Base-by-base conservation (phyloP, 176 grass and related monocot species). In the Rhipidocladum racemiflorum region DNA sequence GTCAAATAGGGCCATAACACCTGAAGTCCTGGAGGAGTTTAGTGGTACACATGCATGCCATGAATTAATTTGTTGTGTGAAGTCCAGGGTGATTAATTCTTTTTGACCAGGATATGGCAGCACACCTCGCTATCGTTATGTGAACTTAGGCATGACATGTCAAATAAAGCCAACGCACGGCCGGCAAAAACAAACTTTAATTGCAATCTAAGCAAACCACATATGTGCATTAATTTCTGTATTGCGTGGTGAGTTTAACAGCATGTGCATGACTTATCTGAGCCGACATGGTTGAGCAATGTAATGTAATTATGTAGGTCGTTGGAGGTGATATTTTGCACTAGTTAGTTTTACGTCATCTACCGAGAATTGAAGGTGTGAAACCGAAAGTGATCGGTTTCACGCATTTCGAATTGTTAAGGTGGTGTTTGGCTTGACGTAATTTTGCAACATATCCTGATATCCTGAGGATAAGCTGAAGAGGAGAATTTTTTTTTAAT, bases 111-210 rank as follows among this genome's bases (percentile, higher is more conserved):
- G 36, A 15, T 51, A 5, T 27, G 7, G 1, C 9, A 72, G 17
- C 36, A 54, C 51, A 45, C 45, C 10, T 80, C 68, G 59, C 68
- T 86, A 66, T 86, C 84, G 5, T 63, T 57, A 49, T 86, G 85
- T 86, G 85, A 86, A 86, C 27, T 15, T 6, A 57, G 29, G 48
- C 20, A 59, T 60, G 77, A 6, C 36, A 81, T 57, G 85, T 86
- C 77, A 81, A 75, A 81, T 5, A 81, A 81, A 86, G 77, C 36
- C 36, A 74, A 74, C 84, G 84, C 67, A 79, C 75, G 76, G 60
- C 68, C 18, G 68, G 48, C 42, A 68, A 72, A 56, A 56, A 32
- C 6, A 34, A 30, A 57, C 50, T 66, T 81, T 32, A 30, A 66
- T 24, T 80, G 64, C 59, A 66, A 27, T 0, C 35, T 7, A 73